A percentile compares a stretch with the other conserved stretches of the same genome.
phyloP scores from a whole-genome alignment of 768 basidiomycete species.

The button mushroom (Agaricus bisporus) region DNA sequence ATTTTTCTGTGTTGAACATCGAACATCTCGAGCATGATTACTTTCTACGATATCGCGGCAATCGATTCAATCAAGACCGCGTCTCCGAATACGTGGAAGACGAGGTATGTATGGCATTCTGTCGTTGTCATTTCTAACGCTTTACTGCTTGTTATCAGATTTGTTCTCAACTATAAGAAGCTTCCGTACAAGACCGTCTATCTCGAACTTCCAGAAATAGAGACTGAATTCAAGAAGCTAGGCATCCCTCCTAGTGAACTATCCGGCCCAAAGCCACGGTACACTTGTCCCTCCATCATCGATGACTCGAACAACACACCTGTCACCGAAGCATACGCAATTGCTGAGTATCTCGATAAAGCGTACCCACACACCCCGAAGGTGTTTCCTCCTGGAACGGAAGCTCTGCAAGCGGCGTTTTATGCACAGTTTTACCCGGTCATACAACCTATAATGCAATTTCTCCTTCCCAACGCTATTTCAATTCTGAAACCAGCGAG shows the following conservation, averaged over 20 bases:
- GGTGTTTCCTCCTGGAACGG: constrained; percentile 26
- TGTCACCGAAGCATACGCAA: constrained; percentile 31
- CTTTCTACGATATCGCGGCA: constrained; percentile 10
- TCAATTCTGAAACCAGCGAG: constrained; percentile 2
- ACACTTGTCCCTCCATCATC: constrained; percentile 39
- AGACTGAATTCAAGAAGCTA: constrained; percentile 17
- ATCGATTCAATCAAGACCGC: neutral
- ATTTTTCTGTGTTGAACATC: neutral
- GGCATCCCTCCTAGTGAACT: constrained; percentile 22
- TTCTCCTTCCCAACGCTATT: constrained; percentile 7
- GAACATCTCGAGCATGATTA: constrained; percentile 9
- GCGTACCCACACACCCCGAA: constrained; percentile 30
- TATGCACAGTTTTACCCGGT: constrained; percentile 12
- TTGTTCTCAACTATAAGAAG: constrained; percentile 8
- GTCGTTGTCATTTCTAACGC: neutral
- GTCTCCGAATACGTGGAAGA: constrained; percentile 9
- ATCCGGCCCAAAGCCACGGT: constrained; percentile 23
- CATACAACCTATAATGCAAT: neutral
- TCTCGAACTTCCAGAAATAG: constrained; percentile 39
- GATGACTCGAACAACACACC: constrained; percentile 29
- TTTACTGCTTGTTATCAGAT: neutral
- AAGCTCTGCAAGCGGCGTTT: constrained; percentile 27
- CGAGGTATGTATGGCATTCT: neutral
- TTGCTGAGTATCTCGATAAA: constrained; percentile 39
- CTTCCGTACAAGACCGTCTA: constrained; percentile 29